Base-by-base conservation (phyloP, 2,329 filamentous ascomycete genomes). In the Claviceps paspali region DNA sequence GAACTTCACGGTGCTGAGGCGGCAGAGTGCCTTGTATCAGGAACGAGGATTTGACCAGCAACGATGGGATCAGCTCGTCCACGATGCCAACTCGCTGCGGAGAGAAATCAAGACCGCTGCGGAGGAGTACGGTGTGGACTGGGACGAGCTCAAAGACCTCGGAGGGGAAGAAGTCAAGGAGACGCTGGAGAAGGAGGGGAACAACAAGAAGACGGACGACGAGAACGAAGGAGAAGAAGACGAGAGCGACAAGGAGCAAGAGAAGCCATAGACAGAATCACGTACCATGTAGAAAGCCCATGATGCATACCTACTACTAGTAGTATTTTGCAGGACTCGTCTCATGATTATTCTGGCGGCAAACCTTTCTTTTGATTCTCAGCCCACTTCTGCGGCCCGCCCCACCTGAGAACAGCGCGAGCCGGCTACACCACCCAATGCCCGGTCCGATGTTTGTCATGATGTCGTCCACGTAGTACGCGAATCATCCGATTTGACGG, bases 51-150 rank as follows among this genome's bases (percentile, higher is more conserved):
- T 95, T 46, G 79, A 94, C 50, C 54, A 82, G 17, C 64, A 68
- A 26, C 72, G 71, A 43, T 95, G 87, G 87, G 82, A 92, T 49
- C 63, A 67, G 4, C 52, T 92, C 23, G 73, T 92, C 3, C 76
- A 86, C 33, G 85, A 93, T 43, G 83, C 77, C 0, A 94, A 93
- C 52, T 61, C 68, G 2, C 57, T 94, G 44, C 63, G 86, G 5
- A 71, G 69, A 44, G 87, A 95, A 59, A 82, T 95, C 55, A 82
- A 80, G 58, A 68, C 69, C 12, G 73, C 92, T 7, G 85, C 87
- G 0, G 73, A 77, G 24, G 85, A 94, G 58, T 94, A 94, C 54
- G 85, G 92, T 48, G 83, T 87, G 6, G 83, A 88, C 36, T 94
- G 85, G 83, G 74, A 93, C 49, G 84, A 91, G 61, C 69, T 67